Conservation (phyloP, 805 yeast species). For the Novakomyces olei region DNA sequence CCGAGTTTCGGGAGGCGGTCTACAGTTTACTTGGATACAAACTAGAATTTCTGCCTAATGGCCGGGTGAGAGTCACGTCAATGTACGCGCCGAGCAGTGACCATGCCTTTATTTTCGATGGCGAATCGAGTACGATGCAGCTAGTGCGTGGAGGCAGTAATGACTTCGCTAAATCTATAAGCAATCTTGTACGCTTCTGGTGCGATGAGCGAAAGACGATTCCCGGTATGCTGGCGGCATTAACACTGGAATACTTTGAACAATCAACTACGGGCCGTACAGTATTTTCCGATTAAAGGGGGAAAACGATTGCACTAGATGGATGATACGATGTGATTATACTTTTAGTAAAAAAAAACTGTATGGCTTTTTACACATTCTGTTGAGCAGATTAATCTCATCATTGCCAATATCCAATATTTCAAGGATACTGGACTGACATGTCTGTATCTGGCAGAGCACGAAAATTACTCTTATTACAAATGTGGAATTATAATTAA, state of each 20-base stretch:
- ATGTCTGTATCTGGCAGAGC: no score
- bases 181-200: conserved; percentile 42
- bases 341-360: no score
- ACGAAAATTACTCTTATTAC: no score
- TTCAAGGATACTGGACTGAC: no score
- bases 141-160: conserved; percentile 18
- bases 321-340: no score
- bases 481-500: no score
- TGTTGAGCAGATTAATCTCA: no score
- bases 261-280: no score
- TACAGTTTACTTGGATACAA: conserved; percentile 49
- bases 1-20: conserved; percentile 46
- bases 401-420: no score
- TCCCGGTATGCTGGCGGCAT: conserved; percentile 56
- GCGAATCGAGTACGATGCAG: conserved; percentile 31
- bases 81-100: conserved; percentile 20
- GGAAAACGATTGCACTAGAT: no score
- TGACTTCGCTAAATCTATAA: conserved; percentile 19
- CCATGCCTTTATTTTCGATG: conserved; percentile 35
- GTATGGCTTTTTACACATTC: no score
- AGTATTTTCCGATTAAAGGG: no score
- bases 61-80: conserved; percentile 33
- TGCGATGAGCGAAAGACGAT: conserved; percentile 43
- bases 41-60: conserved; percentile 39
- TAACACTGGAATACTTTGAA: conserved; percentile 46